Evolutionary conservation across 768 basidiomycete genomes (phyloP).

Genomic region (Tylopilus subfusipes): DNA sequence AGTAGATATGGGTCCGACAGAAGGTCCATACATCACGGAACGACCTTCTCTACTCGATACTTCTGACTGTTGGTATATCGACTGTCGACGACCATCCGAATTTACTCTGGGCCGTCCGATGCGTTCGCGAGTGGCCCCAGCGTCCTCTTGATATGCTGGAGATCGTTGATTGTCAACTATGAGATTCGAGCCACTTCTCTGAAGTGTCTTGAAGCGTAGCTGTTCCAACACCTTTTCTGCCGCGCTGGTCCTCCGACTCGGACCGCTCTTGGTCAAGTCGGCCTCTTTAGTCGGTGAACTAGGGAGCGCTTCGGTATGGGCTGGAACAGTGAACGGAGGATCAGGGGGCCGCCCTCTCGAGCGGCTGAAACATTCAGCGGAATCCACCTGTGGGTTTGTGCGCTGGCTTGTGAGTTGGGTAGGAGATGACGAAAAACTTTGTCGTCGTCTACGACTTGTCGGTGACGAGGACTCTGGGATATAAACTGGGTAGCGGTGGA

Average conservation of each 20-base stretch:
- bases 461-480: conserved; percentile 37
- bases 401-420: conserved; percentile 11
- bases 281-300: conserved; percentile 33
- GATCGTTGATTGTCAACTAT: conserved; percentile 15
- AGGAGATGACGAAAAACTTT: conserved; percentile 27
- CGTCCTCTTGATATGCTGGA: conserved; percentile 18
- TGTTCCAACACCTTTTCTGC: conserved; percentile 70
- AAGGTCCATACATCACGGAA: conserved; percentile 21
- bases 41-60: conserved; percentile 20
- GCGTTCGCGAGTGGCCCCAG: conserved; percentile 15
- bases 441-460: conserved; percentile 27
- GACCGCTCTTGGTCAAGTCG: conserved; percentile 28
- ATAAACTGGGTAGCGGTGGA: conserved; percentile 90
- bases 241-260: conserved; percentile 52
- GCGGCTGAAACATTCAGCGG: conserved; percentile 13
- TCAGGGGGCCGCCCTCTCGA: conserved; percentile 24
- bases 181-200: conserved; percentile 35
- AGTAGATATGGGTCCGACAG: conserved; percentile 26
- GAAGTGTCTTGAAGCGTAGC: conserved; percentile 54
- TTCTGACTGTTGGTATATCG: conserved; percentile 23
- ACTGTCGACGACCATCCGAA: conserved; percentile 29
- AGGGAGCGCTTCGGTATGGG: conserved; percentile 17
- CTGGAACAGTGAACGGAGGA: conserved; percentile 17
- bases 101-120: conserved; percentile 26
- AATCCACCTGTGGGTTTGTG: conserved; percentile 3